Evolutionary conservation across 2,329 filamentous ascomycete genomes (phyloP).

Genomic region (Pseudogymnoascus verrucosus): DNA sequence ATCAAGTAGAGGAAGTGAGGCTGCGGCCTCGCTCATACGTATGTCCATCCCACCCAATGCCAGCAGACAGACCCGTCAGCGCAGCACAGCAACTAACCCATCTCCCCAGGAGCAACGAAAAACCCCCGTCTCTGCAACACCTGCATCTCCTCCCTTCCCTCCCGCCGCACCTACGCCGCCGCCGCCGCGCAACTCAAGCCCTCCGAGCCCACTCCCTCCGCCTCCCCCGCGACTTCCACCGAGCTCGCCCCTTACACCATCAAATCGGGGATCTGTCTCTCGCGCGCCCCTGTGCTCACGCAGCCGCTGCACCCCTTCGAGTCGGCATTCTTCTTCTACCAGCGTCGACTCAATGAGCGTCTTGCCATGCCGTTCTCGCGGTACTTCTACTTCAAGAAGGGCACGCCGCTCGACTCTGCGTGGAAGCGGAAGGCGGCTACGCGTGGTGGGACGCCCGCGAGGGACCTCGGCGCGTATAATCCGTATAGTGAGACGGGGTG

Average conservation of each 20-base stretch:
- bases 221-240: constrained; percentile 14
- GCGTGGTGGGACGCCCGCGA: constrained; percentile 63
- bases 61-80: background rate
- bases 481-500: constrained; percentile 65
- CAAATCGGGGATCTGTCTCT: constrained; percentile 70
- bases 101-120: constrained; percentile 21
- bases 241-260: constrained; percentile 32
- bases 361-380: constrained; percentile 78
- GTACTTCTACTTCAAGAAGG: constrained; percentile 91
- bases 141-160: constrained; percentile 17
- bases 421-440: constrained; percentile 81
- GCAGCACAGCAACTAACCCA: background rate
- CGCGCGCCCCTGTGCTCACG: constrained; percentile 80
- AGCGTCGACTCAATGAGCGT: constrained; percentile 92
- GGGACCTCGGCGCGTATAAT: constrained; percentile 80
- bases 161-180: constrained; percentile 21
- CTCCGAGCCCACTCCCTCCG: constrained; percentile 17
- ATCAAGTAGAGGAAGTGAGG: constrained; percentile 48
- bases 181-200: constrained; percentile 24
- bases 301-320: constrained; percentile 80
- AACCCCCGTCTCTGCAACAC: constrained; percentile 23
- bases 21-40: constrained; percentile 44
- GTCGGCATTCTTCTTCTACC: constrained; percentile 90
- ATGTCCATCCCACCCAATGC: constrained; percentile 22
- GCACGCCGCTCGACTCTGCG: constrained; percentile 75